Evolutionary conservation across 345 rosid species (phyloP).

Genomic region (Eutrema japonicum): DNA sequence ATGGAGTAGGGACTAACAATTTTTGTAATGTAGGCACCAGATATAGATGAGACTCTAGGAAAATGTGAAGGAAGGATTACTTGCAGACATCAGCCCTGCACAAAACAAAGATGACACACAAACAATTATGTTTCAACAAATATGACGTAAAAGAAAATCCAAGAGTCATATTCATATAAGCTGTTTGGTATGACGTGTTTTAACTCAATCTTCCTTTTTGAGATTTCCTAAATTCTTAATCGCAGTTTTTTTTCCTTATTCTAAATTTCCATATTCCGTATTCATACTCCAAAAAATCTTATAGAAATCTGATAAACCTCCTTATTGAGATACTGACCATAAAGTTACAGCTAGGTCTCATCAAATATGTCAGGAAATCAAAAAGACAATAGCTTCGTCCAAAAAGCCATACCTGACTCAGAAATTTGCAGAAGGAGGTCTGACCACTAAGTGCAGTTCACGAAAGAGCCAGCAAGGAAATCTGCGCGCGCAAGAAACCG

Average conservation of each 20-base stretch:
- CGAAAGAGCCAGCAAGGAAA: constrained; percentile 76
- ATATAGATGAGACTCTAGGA: constrained; percentile 44
- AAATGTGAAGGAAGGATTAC: constrained; percentile 47
- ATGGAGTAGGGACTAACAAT: constrained; percentile 39
- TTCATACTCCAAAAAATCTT: neutral
- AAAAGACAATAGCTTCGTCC: constrained; percentile 43
- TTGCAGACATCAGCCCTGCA: constrained; percentile 69
- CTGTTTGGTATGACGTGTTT: constrained; percentile 46
- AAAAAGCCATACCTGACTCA: constrained; percentile 62
- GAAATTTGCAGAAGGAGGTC: constrained; percentile 56
- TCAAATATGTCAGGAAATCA: neutral
- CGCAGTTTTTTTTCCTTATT: neutral
- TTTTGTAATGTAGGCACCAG: constrained; percentile 40
- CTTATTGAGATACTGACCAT: neutral
- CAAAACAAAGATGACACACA: constrained; percentile 20
- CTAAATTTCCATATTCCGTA: constrained; percentile 21
- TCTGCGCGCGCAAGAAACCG: constrained; percentile 71
- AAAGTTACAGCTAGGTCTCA: neutral
- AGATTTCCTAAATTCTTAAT: constrained; percentile 21
- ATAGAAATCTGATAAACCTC: neutral
- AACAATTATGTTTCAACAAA: constrained; percentile 15
- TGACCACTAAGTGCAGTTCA: constrained; percentile 84
- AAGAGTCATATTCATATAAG: constrained; percentile 35
- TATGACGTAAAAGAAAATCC: constrained; percentile 28
- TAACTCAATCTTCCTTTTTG: constrained; percentile 20